Percentiles rank a stretch among this genome's conserved stretches.
phyloP scores from a whole-genome alignment of 805 yeast species.

The Starmerella bombi region DNA sequence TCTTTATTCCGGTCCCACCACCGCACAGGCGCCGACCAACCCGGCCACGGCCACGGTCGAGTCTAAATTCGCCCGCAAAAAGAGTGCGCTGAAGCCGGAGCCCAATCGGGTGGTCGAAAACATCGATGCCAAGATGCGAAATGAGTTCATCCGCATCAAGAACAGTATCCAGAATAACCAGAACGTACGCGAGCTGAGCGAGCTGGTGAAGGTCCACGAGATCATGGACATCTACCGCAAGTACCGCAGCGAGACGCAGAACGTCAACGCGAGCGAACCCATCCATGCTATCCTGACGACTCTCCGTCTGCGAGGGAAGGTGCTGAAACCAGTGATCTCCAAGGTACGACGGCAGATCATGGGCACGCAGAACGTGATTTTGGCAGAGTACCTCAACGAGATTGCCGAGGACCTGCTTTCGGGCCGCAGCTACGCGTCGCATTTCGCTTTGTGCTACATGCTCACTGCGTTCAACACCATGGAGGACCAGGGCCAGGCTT shows the following conservation, averaged over 20 bases:
- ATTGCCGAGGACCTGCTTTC: slow-evolving; percentile 17
- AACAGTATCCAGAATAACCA: slow-evolving; percentile 2
- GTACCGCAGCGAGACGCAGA: slow-evolving; percentile 11
- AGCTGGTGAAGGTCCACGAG: slow-evolving; percentile 18
- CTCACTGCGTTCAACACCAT: slow-evolving; percentile 20
- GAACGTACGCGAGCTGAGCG: slow-evolving; percentile 15
- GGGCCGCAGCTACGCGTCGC: slow-evolving; percentile 17
- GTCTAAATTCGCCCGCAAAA: not conserved
- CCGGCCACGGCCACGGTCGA: not conserved
- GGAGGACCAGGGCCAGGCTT: slow-evolving; percentile 16
- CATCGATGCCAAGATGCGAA: slow-evolving; percentile 4
- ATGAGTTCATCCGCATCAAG: slow-evolving; percentile 5
- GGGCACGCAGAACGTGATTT: slow-evolving; percentile 16
- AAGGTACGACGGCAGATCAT: slow-evolving; percentile 14
- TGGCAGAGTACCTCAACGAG: slow-evolving; percentile 17
- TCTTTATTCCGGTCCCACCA: slow-evolving; percentile 4
- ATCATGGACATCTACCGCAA: slow-evolving; percentile 19
- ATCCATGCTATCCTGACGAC: slow-evolving; percentile 20
- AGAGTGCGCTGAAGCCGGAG: not conserved
- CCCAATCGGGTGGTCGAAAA: not conserved
- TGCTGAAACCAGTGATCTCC: slow-evolving; percentile 18
- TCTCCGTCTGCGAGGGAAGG: slow-evolving; percentile 15
- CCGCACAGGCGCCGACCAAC: not conserved
- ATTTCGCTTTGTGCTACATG: slow-evolving; percentile 19
- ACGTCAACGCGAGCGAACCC: slow-evolving; percentile 18